These are phyloP conservation scores for Macrophomina pseudophaseolina DNA, from an alignment of 2,329 filamentous ascomycete species.

Conservation along the genomic window DNA sequence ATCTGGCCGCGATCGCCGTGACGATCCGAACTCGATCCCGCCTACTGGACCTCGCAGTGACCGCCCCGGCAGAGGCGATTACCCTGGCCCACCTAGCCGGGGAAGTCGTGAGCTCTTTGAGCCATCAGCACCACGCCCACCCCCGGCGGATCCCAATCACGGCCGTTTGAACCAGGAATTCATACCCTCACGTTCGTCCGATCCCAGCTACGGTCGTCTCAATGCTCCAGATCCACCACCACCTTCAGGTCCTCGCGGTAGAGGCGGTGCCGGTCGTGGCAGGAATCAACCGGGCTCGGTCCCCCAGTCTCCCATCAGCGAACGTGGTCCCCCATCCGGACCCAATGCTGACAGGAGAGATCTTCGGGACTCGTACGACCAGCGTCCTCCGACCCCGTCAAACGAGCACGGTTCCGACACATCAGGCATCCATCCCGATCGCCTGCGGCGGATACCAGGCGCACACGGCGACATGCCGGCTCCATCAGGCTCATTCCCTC, in stretches of 20 bases:
- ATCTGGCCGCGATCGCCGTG: conserved; percentile 46
- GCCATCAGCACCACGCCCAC: conserved; percentile 39
- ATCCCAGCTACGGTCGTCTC: conserved; percentile 56
- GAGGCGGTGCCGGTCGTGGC: conserved; percentile 46
- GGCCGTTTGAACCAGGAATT: conserved; percentile 54
- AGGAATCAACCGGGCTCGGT: conserved; percentile 27
- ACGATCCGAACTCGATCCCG: conserved; percentile 48
- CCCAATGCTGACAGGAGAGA: conserved; percentile 30
- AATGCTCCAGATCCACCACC: conserved; percentile 55
- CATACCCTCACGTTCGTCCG: conserved; percentile 44
- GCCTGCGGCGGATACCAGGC: conserved; percentile 51
- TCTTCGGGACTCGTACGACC: conserved; percentile 29
- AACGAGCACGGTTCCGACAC: conserved; percentile 36
- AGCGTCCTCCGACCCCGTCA: conserved; percentile 34
- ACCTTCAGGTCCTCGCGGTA: conserved; percentile 60
- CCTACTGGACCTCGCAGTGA: conserved; percentile 59
- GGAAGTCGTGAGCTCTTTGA: conserved; percentile 48
- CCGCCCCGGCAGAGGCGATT: conserved; percentile 42
- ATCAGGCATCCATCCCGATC: conserved; percentile 60
- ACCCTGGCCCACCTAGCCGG: conserved; percentile 28
- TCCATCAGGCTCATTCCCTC: conserved; percentile 15
- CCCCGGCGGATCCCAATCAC: conserved; percentile 49
- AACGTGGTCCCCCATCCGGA: conserved; percentile 32
- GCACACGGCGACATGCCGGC: conserved; percentile 39
- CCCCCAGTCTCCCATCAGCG: conserved; percentile 24